Percentiles rank a stretch among this genome's conserved stretches.
Evolutionary conservation across 495 filamentous ascomycete genomes (phyloP).

Genomic region (Lasiosphaeria miniovina): DNA sequence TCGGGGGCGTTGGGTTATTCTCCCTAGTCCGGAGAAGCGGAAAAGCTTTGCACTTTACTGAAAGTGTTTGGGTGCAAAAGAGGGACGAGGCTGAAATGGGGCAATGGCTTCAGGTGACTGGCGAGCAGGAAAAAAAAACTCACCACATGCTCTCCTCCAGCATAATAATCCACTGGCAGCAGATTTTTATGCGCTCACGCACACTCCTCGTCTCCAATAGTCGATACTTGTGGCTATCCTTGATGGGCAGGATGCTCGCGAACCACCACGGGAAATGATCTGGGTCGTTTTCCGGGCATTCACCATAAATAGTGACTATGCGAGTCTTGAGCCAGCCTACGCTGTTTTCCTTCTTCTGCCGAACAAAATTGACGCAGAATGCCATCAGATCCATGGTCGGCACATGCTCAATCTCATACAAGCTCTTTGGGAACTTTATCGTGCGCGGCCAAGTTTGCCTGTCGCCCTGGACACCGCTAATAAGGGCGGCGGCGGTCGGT

Average conservation of each 20-base stretch:
- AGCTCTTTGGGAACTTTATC: constrained; percentile 7
- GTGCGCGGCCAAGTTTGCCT: background rate
- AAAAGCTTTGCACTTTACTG: too few species aligned
- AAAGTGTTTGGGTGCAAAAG: too few species aligned
- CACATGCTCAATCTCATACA: constrained; percentile 54
- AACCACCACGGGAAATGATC: constrained; percentile 88
- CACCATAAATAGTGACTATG: constrained; percentile 71
- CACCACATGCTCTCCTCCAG: constrained; percentile 71
- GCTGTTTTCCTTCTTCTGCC: constrained; percentile 59
- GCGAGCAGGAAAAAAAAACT: background rate
- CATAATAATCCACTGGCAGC: constrained; percentile 68
- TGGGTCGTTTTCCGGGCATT: constrained; percentile 65
- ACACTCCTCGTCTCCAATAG: constrained; percentile 70
- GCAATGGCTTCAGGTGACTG: constrained; percentile 6
- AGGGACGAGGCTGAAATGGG: too few species aligned
- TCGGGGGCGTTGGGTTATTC: too few species aligned
- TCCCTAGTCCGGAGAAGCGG: too few species aligned
- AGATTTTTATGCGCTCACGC: constrained; percentile 75
- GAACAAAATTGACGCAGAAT: constrained; percentile 62
- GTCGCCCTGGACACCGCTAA: background rate
- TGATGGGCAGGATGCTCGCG: constrained; percentile 72
- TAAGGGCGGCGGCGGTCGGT: too few species aligned
- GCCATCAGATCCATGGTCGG: constrained; percentile 68
- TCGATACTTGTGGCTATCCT: constrained; percentile 74
- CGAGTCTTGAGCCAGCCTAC: constrained; percentile 71